Conservation (phyloP, 208 protist genomes). For the Leishmania tarentolae region DNA sequence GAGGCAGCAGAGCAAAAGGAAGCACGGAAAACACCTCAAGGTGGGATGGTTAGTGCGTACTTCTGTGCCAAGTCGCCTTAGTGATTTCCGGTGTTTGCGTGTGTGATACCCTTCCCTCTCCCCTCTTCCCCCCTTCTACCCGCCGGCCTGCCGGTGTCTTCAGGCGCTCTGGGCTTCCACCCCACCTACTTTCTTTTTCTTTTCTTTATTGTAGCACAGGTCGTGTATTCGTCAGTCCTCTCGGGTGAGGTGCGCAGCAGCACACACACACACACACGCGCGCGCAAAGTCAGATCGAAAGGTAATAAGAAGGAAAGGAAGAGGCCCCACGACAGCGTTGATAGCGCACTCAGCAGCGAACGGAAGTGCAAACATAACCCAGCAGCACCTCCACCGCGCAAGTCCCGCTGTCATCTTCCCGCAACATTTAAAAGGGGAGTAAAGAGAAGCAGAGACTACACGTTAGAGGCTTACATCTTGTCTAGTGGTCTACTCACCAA, state of each 20-base stretch:
- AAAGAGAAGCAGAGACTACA: neutral
- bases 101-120: neutral
- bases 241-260: neutral
- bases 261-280: neutral
- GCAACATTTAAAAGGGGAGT: neutral
- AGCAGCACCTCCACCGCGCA: too few species aligned
- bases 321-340: neutral
- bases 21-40: neutral
- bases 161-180: neutral
- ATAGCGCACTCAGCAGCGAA: too few species aligned
- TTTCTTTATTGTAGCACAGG: neutral
- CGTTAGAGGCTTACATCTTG: neutral
- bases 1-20: neutral
- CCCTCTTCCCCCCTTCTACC: neutral
- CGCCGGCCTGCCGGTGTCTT: neutral
- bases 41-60: neutral
- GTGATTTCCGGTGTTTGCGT: neutral
- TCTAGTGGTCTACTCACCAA: neutral
- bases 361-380: too few species aligned
- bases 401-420: too few species aligned
- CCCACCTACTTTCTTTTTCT: neutral
- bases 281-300: neutral
- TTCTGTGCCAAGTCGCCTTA: neutral
- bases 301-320: neutral
- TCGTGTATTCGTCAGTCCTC: too few species aligned